These are phyloP conservation scores for Magnusiomyces fungicola DNA, from an alignment of 1,139 yeast genomes.

Conservation along the genomic window DNA sequence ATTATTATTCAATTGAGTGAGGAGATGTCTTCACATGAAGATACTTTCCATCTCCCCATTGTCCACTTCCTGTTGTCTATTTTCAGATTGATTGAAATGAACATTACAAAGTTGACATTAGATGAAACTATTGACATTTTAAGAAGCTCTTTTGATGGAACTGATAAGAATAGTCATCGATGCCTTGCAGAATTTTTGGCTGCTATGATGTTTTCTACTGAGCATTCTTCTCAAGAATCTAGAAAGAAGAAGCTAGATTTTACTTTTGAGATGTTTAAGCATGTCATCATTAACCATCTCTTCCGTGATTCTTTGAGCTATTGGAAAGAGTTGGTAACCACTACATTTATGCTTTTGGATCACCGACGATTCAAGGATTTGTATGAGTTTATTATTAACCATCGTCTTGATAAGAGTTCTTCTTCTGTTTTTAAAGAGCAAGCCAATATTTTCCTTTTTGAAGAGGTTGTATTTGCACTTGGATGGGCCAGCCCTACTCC, in stretches of 20 bases:
- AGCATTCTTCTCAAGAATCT: constrained; percentile 20
- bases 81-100: constrained; percentile 23
- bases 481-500: constrained; percentile 55
- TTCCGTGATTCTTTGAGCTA: constrained; percentile 70
- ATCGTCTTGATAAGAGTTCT: constrained; percentile 38
- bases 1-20: constrained; percentile 41
- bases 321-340: constrained; percentile 75
- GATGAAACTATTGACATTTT: constrained; percentile 22
- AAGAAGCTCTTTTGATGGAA: constrained; percentile 19
- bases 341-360: constrained; percentile 35
- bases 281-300: constrained; percentile 47
- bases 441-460: constrained; percentile 51
- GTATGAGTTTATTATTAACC: constrained; percentile 40
- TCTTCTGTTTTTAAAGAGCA: constrained; percentile 65
- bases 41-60: constrained; percentile 27
- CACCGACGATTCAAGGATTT: constrained; percentile 61
- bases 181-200: constrained; percentile 34
- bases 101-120: constrained; percentile 18
- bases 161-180: constrained; percentile 35
- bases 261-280: constrained; percentile 43
- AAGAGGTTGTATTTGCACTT: constrained; percentile 46
- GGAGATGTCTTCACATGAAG: constrained; percentile 32
- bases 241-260: constrained; percentile 35
- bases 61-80: constrained; percentile 24
- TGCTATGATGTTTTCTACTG: constrained; percentile 28